Conservation (phyloP, 2,329 filamentous ascomycete species). For the Alternaria rosae region DNA sequence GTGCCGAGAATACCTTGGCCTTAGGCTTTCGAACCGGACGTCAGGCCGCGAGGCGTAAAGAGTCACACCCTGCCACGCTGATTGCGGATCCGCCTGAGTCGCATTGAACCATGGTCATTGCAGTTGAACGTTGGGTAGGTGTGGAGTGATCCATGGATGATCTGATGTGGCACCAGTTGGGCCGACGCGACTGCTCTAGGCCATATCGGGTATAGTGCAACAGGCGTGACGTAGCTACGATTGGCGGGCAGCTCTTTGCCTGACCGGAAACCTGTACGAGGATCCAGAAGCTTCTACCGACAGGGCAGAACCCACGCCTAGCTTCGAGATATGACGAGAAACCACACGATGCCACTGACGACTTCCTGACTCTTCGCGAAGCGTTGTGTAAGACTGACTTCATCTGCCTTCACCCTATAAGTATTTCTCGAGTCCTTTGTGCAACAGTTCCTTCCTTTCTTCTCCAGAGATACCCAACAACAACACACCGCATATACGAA, state of each 20-base stretch:
- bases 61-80: constrained; percentile 4
- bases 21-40: neutral
- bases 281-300: constrained; percentile 38
- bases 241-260: constrained; percentile 12
- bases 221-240: constrained; percentile 17
- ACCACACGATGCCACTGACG: constrained; percentile 35
- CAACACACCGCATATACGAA: constrained; percentile 15
- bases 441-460: neutral
- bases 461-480: constrained; percentile 24
- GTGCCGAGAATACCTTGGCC: constrained; percentile 7
- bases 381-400: constrained; percentile 8
- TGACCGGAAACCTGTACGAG: constrained; percentile 28
- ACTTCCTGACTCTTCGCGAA: constrained; percentile 26
- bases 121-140: constrained; percentile 8
- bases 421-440: constrained; percentile 21
- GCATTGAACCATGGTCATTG: neutral
- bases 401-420: constrained; percentile 29
- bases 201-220: neutral
- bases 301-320: constrained; percentile 25
- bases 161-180: constrained; percentile 3
- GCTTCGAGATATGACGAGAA: constrained; percentile 32
- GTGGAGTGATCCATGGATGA: constrained; percentile 7
- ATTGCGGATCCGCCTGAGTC: neutral
- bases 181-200: neutral
- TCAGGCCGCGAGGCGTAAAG: neutral